Evolutionary conservation across 2,329 filamentous ascomycete genomes (phyloP), one percentile per base, ranked within the genome.

Genomic region (Piedraia hortae): DNA sequence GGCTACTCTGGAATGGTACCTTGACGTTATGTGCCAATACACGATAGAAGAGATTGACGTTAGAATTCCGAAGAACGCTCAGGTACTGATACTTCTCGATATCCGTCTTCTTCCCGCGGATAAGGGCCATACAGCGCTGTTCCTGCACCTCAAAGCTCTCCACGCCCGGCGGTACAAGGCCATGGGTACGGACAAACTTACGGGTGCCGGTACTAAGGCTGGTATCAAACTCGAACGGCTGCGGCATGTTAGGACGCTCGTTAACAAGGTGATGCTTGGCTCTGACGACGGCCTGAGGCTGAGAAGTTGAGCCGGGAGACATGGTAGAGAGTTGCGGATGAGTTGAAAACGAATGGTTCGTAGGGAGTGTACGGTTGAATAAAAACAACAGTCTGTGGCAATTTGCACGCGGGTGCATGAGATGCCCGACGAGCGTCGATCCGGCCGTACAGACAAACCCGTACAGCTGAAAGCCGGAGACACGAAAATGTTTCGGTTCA

Each of bases 81-180:
- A 85, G 56, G 48, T 82, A 85, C 25, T 78, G 59, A 48, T 78
- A 82, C 52, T 73, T 75, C 57, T 82, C 73, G 37, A 85, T 64
- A 32, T 54, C 51, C 20, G 70, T 73, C 31, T 59, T 50, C 31
- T 71, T 65, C 29, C 59, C 59, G 26, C 65, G 56, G 37, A 82
- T 67, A 51, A 78, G 68, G 45, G 64, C 65, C 50, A 80, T 11
- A 15, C 62, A 41, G 67, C 70, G 48, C 36, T 57, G 45, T 11
- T 44, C 42, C 38, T 59, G 54, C 18, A 45, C 40, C 28, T 56
- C 50, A 36, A 47, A 53, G 29, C 42, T 49, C 41, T 59, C 53
- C 12, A 56, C 42, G 15, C 41, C 45, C 8, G 55, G 55, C 22
- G 55, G 55, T 18, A 46, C 50, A 26, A 60, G 45, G 23, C 55